These are phyloP conservation scores for Tolypocladium capitatum DNA, from an alignment of 2,329 filamentous ascomycete genomes.

Conservation along the genomic window DNA sequence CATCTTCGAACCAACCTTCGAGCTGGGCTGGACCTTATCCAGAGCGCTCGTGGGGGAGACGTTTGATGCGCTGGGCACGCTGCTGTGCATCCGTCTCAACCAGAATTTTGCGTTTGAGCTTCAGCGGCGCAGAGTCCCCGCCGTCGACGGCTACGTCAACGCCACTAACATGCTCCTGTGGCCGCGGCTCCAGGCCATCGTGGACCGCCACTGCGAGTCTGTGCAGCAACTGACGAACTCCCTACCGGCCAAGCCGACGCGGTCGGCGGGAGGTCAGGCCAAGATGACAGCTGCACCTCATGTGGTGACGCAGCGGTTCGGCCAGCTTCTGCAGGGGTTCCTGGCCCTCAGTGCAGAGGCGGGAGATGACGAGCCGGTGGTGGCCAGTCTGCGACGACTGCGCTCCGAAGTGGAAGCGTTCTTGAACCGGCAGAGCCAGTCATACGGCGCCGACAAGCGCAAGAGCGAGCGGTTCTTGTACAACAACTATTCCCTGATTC, in stretches of 20 bases:
- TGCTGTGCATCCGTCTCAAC: constrained; percentile 86
- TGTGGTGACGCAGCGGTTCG: constrained; percentile 87
- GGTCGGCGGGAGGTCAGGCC: constrained; percentile 34
- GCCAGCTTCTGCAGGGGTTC: constrained; percentile 78
- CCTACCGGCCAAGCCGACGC: constrained; percentile 31
- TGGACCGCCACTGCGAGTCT: constrained; percentile 86
- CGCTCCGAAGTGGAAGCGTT: constrained; percentile 75
- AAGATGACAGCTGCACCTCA: constrained; percentile 73
- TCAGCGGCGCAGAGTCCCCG: constrained; percentile 79
- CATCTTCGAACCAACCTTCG: constrained; percentile 81
- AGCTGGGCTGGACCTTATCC: constrained; percentile 66
- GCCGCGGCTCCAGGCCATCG: constrained; percentile 87
- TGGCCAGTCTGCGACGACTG: constrained; percentile 64
- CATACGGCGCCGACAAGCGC: constrained; percentile 58
- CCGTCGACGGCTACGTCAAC: constrained; percentile 84
- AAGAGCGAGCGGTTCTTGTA: constrained; percentile 81
- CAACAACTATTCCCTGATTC: constrained; percentile 91
- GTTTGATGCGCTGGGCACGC: constrained; percentile 71
- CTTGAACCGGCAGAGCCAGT: constrained; percentile 61
- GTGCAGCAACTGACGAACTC: constrained; percentile 50
- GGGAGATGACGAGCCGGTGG: constrained; percentile 86
- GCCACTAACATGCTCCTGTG: constrained; percentile 91
- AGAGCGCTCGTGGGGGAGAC: constrained; percentile 64
- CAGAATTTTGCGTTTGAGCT: constrained; percentile 91
- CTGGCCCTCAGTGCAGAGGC: constrained; percentile 75